Base-by-base conservation (phyloP, 2,329 filamentous ascomycete species). In the Microdochium bolleyi region DNA sequence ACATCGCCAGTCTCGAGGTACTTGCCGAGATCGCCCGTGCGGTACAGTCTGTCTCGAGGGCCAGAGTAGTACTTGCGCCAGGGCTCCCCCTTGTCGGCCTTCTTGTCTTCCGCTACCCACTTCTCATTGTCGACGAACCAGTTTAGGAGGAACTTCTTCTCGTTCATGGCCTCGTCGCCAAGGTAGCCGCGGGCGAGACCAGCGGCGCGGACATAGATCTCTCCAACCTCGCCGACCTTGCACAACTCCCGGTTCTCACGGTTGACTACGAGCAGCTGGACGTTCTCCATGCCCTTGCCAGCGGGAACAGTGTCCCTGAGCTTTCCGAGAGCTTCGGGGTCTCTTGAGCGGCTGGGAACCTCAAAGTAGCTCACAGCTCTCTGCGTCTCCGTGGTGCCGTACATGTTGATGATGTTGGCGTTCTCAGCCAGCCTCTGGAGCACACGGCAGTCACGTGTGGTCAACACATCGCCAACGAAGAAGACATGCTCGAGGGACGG, bases 391-490 rank as follows among this genome's bases (percentile, higher is more conserved):
- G 91, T 96, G 0, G 90, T 90, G 44, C 92, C 91, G 64, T 91
- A 95, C 83, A 92, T 88, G 70, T 92, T 92, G 58, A 90, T 78
- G 55, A 95, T 91, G 56, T 78, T 78, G 54, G 83, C 83, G 57
- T 92, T 92, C 0, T 80, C 76, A 0, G 87, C 92, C 37, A 96
- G 77, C 48, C 82, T 77, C 54, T 89, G 88, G n/a, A 97, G 74
- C 24, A 80, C 78, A 44, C 78, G 77, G 69, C 89, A 95, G 62
- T 97, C 92, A 63, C 84, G 80, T 64, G 85, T 95, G 57, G 90
- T 95, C 49, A 97, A 70, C 32, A 96, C 76, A 64, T 97, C 92
- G 30, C 94, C 94, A 1, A 97, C 92, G 57, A 92, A 97, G 75
- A 97, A 92, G 19, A 85, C 90, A 53, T 83, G 77, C 54, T 86